These are phyloP conservation scores for Penicillium canariense DNA, from an alignment of 495 filamentous ascomycete species.

Conservation along the genomic window DNA sequence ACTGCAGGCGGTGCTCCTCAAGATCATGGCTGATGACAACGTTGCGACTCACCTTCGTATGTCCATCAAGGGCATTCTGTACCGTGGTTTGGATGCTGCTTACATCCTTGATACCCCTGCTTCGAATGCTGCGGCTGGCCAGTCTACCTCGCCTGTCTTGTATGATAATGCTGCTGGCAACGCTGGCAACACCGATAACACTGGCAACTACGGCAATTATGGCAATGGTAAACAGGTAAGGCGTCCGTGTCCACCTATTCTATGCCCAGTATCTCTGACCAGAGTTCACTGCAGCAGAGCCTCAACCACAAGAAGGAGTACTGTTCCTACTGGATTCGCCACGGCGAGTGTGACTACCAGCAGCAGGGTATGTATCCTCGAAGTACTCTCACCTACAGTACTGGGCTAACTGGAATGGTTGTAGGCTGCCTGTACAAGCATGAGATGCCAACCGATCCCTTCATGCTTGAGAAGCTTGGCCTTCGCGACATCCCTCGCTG, in stretches of 20 bases:
- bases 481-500: slow-evolving; percentile 54
- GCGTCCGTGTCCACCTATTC: background rate
- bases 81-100: background rate
- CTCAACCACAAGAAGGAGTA: slow-evolving; percentile 59
- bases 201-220: background rate
- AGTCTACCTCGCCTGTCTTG: background rate
- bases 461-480: slow-evolving; percentile 61
- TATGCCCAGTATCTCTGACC: background rate
- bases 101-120: background rate
- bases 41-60: slow-evolving; percentile 14
- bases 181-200: background rate
- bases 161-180: background rate
- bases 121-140: background rate
- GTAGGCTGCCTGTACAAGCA: slow-evolving; percentile 78
- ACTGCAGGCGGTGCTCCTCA: slow-evolving; percentile 21
- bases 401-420: slow-evolving; percentile 6
- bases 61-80: slow-evolving; percentile 18
- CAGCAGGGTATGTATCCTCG: slow-evolving; percentile 56
- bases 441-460: slow-evolving; percentile 69
- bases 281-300: background rate
- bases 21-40: slow-evolving; percentile 21
- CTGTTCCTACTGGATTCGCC: slow-evolving; percentile 84
- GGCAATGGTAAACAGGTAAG: background rate
- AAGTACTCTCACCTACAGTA: background rate
- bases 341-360: slow-evolving; percentile 77